Base-by-base conservation (phyloP, 306 rosid species). In the Vigna mungo region DNA sequence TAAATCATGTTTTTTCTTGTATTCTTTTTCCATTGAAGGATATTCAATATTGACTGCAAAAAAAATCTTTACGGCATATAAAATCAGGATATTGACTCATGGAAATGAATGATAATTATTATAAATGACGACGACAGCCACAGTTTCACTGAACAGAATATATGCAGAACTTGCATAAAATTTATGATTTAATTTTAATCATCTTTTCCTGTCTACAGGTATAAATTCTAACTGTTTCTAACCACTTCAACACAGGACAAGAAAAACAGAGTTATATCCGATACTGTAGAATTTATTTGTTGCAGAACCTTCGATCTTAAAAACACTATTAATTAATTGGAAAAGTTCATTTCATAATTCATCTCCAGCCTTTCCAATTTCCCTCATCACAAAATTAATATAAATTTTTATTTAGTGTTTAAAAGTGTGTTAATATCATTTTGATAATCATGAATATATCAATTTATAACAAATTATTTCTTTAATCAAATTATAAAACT, bases 1-100 rank as follows among this genome's bases (percentile, higher is more conserved):
- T 85, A 85, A 77, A 81, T 81, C 76, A 25, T 67, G 51, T 67
- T 81, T 74, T 68, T 60, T 52, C 67, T 77, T 81, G 54, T 51
- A 53, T 79, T 79, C 46, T 72, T 75, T 70, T 70, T 67, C 46
- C 77, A 44, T 58, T 11, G 12, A 6, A 39, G 58, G 34, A 30
- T 39, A 62, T 64, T 80, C 36, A 37, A 37, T 64, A 56, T 76
- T 1, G 41, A 52, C 21, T 30, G 64, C 53, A 6, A 30, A 30
- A 21, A 59, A 30, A 30, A 16, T 79, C 8, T 48, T 72, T 71
- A 47, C 66, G 12, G 59, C 66, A 56, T 41, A 23, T 41, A 34
- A 13, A 21, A 74, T 59, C 58, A 34, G 71, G 39, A 47, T 27
- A 75, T 69, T 61, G 60, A 30, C 25, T 41, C 32, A 4, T 75